These are phyloP conservation scores for Emericellopsis cladophorae DNA, from an alignment of 2,329 filamentous ascomycete genomes.

Conservation along the genomic window DNA sequence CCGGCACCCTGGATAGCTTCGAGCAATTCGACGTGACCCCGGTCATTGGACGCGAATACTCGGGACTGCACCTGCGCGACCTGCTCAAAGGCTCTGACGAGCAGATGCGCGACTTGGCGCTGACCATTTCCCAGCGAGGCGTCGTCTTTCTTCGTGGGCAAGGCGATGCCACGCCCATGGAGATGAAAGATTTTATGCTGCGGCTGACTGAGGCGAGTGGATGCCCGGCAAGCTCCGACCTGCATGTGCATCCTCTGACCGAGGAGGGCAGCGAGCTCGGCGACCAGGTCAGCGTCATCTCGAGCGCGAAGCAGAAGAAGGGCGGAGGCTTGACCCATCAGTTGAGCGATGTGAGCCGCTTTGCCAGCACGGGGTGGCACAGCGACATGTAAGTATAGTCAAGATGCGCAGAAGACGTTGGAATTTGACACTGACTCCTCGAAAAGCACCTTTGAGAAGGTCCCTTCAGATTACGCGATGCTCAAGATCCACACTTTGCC, in stretches of 20 bases:
- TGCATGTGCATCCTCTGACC: conserved; percentile 42
- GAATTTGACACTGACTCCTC: background rate
- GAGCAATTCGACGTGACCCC: conserved; percentile 27
- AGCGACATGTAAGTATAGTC: conserved; percentile 36
- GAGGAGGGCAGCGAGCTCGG: conserved; percentile 38
- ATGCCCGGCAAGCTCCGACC: conserved; percentile 29
- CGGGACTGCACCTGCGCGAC: conserved; percentile 19
- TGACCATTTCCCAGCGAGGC: conserved; percentile 28
- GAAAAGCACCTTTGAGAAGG: conserved; percentile 38
- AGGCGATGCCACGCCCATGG: conserved; percentile 18
- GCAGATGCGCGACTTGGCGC: conserved; percentile 40
- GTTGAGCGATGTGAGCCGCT: conserved; percentile 34
- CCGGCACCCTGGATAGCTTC: conserved; percentile 5
- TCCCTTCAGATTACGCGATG: conserved; percentile 47
- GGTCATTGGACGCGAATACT: conserved; percentile 36
- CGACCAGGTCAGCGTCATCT: conserved; percentile 44
- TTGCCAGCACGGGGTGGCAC: conserved; percentile 36
- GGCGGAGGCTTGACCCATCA: conserved; percentile 37
- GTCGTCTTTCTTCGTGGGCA: conserved; percentile 24
- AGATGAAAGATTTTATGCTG: conserved; percentile 24
- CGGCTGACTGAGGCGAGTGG: conserved; percentile 17
- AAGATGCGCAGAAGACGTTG: conserved; percentile 28
- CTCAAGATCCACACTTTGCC: conserved; percentile 45
- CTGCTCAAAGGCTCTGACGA: conserved; percentile 26
- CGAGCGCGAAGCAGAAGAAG: conserved; percentile 41